A percentile compares a stretch with the other conserved stretches of the same genome.
phyloP scores from a whole-genome alignment of 257 asterid species.

The Rhazya stricta region DNA sequence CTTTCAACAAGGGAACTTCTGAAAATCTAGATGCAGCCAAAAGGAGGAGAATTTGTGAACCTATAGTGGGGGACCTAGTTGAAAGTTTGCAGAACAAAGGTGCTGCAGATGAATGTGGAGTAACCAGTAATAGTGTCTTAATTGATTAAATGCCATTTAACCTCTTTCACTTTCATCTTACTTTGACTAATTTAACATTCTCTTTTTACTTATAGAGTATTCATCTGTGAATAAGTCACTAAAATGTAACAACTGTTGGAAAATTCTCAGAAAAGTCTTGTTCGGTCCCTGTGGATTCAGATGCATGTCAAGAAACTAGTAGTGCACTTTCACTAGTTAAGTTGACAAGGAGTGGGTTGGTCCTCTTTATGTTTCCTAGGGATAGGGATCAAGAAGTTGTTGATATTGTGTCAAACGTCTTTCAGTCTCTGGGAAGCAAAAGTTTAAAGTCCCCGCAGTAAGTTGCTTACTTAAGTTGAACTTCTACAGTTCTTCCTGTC shows the following conservation, averaged over 20 bases:
- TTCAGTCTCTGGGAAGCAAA: slow-evolving; percentile 33
- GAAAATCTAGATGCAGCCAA: slow-evolving; percentile 25
- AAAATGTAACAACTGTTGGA: background rate
- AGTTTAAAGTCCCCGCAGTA: slow-evolving; percentile 37
- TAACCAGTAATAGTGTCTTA: slow-evolving; percentile 19
- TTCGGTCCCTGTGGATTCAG: slow-evolving; percentile 20
- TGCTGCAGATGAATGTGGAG: slow-evolving; percentile 10
- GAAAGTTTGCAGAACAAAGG: slow-evolving; percentile 7
- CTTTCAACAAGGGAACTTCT: background rate
- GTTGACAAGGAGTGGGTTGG: slow-evolving; percentile 41
- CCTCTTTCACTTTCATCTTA: background rate
- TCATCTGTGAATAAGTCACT: background rate
- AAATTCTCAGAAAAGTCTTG: background rate
- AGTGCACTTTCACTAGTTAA: slow-evolving; percentile 40
- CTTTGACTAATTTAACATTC: background rate
- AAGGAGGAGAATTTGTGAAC: slow-evolving; percentile 30
- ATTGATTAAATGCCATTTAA: background rate
- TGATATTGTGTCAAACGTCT: slow-evolving; percentile 29
- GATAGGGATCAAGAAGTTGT: slow-evolving; percentile 28
- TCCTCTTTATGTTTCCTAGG: slow-evolving; percentile 36
- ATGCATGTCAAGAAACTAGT: slow-evolving; percentile 12
- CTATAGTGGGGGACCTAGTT: slow-evolving; percentile 5
- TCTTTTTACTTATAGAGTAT: background rate
- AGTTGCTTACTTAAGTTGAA: slow-evolving; percentile 10
- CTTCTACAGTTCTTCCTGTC: background rate